Percentiles rank a stretch among this genome's conserved stretches.
These are phyloP conservation scores for Blastobotrys serpentis DNA, from an alignment of 1,139 yeast genomes.

Conservation along the genomic window DNA sequence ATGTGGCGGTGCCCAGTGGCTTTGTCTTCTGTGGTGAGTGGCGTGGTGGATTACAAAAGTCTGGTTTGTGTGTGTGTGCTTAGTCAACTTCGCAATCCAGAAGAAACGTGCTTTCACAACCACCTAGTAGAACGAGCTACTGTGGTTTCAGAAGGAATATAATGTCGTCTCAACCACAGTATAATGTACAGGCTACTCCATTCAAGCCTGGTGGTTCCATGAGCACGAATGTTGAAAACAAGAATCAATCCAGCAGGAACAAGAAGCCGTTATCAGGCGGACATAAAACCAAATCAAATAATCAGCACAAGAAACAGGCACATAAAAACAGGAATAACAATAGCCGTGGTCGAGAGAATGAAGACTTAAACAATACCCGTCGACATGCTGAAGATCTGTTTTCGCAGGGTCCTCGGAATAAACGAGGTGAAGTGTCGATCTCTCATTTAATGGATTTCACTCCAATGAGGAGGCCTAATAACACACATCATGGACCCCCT, in stretches of 20 bases:
- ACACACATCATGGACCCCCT: conserved; percentile 1
- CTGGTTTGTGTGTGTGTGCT: conserved; percentile 1
- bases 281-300: not conserved
- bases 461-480: conserved; percentile 5
- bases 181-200: conserved; percentile 21
- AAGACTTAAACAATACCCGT: not conserved
- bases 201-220: conserved; percentile 18
- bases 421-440: conserved; percentile 32
- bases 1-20: not conserved
- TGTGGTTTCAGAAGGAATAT: not conserved
- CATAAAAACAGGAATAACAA: conserved; percentile 5
- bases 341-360: conserved; percentile 6
- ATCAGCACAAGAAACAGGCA: not conserved
- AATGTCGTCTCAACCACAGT: conserved; percentile 17
- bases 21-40: not conserved
- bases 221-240: not conserved
- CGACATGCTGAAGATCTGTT: conserved; percentile 6
- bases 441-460: conserved; percentile 36
- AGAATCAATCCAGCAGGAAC: not conserved
- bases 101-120: not conserved
- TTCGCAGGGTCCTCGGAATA: conserved; percentile 19
- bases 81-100: conserved; percentile 1
- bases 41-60: not conserved
- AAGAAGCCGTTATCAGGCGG: conserved; percentile 1
- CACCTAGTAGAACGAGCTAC: not conserved